Conservation (phyloP, 805 yeast genomes). For the Jamesozyma piceae region DNA sequence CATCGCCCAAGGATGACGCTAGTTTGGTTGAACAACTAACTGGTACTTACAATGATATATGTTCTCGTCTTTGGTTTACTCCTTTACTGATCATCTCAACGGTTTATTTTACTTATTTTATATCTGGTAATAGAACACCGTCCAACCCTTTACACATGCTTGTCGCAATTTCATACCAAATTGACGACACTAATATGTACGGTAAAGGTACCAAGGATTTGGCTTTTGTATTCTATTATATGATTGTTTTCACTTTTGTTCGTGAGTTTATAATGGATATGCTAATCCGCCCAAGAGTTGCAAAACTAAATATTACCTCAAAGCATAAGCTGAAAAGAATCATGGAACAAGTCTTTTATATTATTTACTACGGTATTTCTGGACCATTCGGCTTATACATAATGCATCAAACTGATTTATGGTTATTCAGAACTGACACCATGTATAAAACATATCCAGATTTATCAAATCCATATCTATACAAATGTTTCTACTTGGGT, state of each 20-base stretch:
- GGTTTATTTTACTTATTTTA: conserved; percentile 37
- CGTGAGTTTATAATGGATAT: conserved; percentile 89
- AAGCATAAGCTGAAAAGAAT: conserved; percentile 60
- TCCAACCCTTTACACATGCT: conserved; percentile 58
- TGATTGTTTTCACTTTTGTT: conserved; percentile 78
- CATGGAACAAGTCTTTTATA: conserved; percentile 86
- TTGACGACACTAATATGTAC: conserved; percentile 53
- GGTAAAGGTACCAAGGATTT: conserved; percentile 86
- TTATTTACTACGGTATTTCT: conserved; percentile 66
- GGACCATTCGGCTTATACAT: conserved; percentile 87
- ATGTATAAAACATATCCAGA: conserved; percentile 83
- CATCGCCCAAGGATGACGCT: not conserved
- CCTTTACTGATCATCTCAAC: conserved; percentile 44
- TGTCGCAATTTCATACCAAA: conserved; percentile 54
- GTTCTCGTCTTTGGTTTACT: conserved; percentile 58
- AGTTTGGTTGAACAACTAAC: not conserved
- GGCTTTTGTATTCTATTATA: conserved; percentile 66
- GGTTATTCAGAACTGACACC: conserved; percentile 81
- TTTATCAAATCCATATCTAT: conserved; percentile 52
- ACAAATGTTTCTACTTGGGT: conserved; percentile 78
- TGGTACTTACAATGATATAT: conserved; percentile 3
- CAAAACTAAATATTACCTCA: conserved; percentile 31
- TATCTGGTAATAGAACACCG: conserved; percentile 48
- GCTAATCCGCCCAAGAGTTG: conserved; percentile 64
- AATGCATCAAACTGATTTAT: conserved; percentile 73